phyloP scores from a whole-genome alignment of 78 protist genomes.

The Planoprotostelium fungivorum region DNA sequence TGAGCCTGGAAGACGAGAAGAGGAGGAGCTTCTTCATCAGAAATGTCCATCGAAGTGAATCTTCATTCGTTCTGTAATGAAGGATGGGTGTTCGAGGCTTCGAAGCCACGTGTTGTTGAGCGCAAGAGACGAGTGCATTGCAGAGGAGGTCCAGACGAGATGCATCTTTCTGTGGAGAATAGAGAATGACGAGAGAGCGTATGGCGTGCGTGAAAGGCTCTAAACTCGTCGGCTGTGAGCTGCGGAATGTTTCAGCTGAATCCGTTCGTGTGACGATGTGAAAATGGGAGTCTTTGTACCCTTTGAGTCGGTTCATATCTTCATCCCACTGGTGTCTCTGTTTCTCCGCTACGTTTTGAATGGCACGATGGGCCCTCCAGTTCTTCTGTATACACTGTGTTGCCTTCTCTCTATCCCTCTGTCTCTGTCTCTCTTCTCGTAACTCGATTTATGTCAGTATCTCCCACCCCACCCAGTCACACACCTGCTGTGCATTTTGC shows the following conservation, averaged over 20 bases:
- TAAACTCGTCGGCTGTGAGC: not conserved
- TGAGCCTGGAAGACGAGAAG: not conserved
- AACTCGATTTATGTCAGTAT: not conserved
- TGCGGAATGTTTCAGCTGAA: too few species aligned
- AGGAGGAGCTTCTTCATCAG: not conserved
- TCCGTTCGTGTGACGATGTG: not conserved
- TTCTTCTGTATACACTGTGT: not conserved
- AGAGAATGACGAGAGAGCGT: not conserved
- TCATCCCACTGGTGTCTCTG: not conserved
- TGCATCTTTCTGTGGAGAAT: not conserved
- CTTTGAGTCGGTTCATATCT: not conserved
- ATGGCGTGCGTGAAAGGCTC: not conserved
- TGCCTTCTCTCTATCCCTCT: not conserved
- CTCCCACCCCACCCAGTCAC: not conserved
- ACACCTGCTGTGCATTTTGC: not conserved
- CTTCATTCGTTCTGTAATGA: not conserved
- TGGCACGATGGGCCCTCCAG: not conserved
- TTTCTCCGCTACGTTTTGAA: not conserved
- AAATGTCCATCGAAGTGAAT: not conserved
- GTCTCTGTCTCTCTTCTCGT: not conserved
- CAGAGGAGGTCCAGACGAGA: not conserved
- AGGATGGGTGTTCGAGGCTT: not conserved
- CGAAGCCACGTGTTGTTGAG: not conserved
- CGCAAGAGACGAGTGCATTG: not conserved
- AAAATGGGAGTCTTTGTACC: not conserved